Base-by-base conservation (phyloP, 371 early-diverging fungal species). In the Mortierella sp. region DNA sequence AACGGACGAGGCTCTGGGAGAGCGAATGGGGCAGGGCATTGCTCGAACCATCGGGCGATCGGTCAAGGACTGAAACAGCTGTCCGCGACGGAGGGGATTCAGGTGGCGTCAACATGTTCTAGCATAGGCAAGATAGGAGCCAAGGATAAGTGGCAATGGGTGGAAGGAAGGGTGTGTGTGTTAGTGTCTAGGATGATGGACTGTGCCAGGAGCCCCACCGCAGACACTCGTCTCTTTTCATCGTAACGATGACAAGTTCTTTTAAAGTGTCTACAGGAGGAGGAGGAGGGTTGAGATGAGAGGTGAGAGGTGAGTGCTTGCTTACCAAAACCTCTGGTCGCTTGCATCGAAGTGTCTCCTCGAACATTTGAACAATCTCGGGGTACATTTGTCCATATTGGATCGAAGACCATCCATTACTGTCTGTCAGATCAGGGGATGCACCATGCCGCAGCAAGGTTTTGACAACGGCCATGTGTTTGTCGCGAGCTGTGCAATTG, bases 321-420 rank as follows among this genome's bases (percentile, higher is more conserved):
- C 84, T 66, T 82, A 84, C 85, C 49, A 82, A 28, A 8, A 83
- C 73, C 30, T 86, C 86, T 30, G 82, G 81, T 39, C 88, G 71
- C 69, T 79, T 82, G 58, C 81, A 78, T 16, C 88, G 71, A 14
- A 88, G 64, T 3, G 86, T 81, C 47, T 82, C 81, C 45, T 90
- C 90, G 54, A 89, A 86, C 53, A 87, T 46, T 58, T 84, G 83
- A 6, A 88, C 84, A 60, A 91, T 86, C 45, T 86, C 84, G 3
- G 89, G 87, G 52, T 81, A 88, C 55, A 80, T 71, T 58, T 85
- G 86, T 12, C 86, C 89, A 58, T 89, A 92, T 54, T 89, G 89
- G 39, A 89, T 81, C 19, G 92, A 89, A 31, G 87, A 89, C 90
- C 90, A 92, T 2, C 90, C 92, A 57, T 90, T 87, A 47, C 78